Base-by-base conservation (phyloP, 1,284 basidiomycete species). In the Sparassis latifolia region DNA sequence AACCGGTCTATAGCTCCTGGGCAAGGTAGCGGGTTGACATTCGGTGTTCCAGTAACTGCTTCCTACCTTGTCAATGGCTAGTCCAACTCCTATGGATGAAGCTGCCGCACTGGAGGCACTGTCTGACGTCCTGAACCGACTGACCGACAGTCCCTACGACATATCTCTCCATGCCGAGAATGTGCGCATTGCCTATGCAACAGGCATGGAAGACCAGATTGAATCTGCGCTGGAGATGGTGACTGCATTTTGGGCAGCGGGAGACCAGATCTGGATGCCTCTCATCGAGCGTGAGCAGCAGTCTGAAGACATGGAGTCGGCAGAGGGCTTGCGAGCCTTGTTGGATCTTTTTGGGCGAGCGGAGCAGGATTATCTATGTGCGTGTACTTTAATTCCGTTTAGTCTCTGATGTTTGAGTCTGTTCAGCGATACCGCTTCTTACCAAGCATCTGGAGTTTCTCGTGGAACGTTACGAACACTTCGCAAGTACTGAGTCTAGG, bases 321-420 rank as follows among this genome's bases (percentile, higher is more conserved):
- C 66, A 12, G 75, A 80, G 44, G 77, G 74, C 10, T 69, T 83
- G 28, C 61, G 77, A 41, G 79, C 82, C 44, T 64, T 90, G 9
- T 66, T 89, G 50, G 75, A 76, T n/a, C 57, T 83, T 43, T 92
- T 86, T 62, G 67, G 73, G 42, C 77, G 74, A 43, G 90, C 91
- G 12, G 88, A 91, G 63, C 69, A 67, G 12, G 91, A 94, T 60
- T 93, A 93, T 63, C 62, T 92, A 32, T 92, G 91, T 93, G 65
- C 67, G 89, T 66, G 46, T 20, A 20, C 20, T 20, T 20, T 20
- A 20, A 20, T 20, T 20, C 20, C 20, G 20, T 20, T 20, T 20
- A 20, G 20, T 20, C 20, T 20, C 20, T 20, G 20, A 20, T 20
- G 20, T 20, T 20, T 20, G 20, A 20, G 20, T 20, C 20, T 20